Evolutionary conservation across 192 early-diverging fungal genomes (phyloP).

Genomic region (Phlyctochytrium planicorne): DNA sequence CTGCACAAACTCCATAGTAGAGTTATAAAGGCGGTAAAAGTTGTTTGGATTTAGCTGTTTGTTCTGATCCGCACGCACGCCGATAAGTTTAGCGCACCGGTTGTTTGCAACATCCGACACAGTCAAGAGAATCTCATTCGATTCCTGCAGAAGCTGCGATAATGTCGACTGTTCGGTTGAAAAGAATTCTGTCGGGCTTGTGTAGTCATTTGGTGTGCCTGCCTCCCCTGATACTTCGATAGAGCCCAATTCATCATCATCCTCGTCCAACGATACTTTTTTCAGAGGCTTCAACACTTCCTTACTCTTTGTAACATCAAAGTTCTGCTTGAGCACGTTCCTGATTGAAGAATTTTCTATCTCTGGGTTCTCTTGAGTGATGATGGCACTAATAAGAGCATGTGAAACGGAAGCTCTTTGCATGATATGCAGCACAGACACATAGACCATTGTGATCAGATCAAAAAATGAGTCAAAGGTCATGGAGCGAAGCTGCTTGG

Average conservation of each 20-base stretch:
- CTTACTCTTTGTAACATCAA: background rate
- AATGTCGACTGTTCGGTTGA: constrained; percentile 17
- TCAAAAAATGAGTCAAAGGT: constrained; percentile 82
- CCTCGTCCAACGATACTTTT: constrained; percentile 32
- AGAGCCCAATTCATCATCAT: constrained; percentile 49
- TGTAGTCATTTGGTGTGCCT: background rate
- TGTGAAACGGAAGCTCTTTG: constrained; percentile 72
- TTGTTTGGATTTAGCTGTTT: constrained; percentile 82
- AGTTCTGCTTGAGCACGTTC: no score
- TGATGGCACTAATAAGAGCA: constrained; percentile 61
- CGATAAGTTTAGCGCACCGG: constrained; percentile 83
- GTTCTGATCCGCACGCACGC: constrained; percentile 85
- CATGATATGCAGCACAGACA: constrained; percentile 70
- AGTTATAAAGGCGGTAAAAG: constrained; percentile 79
- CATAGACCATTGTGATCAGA: constrained; percentile 73
- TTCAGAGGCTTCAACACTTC: constrained; percentile 8
- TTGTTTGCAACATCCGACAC: constrained; percentile 83
- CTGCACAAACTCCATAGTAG: constrained; percentile 80
- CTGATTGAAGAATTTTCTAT: background rate
- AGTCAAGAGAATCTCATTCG: constrained; percentile 73
- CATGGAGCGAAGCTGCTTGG: constrained; percentile 72
- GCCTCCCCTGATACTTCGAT: constrained; percentile 7
- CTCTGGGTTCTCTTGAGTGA: constrained; percentile 32
- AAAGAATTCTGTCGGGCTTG: no score
- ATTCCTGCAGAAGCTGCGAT: constrained; percentile 63